Conservation (phyloP, 805 yeast species). For the Yarrowia sp. region DNA sequence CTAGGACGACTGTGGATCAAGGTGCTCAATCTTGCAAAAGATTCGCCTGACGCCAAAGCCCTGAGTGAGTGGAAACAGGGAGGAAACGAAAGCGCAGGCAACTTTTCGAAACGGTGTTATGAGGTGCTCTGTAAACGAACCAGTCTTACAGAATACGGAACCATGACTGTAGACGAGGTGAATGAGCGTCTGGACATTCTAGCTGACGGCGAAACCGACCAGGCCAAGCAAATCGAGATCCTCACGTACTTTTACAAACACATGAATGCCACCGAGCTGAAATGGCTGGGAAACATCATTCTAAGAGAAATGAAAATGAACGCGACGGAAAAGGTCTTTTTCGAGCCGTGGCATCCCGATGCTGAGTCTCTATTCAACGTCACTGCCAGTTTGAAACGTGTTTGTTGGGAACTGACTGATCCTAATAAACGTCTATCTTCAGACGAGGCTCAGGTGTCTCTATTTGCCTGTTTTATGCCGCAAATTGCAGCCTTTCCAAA, state of each 20-base stretch:
- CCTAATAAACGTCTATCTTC: conserved; percentile 45
- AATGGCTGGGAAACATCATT: conserved; percentile 66
- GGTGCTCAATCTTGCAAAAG: conserved; percentile 56
- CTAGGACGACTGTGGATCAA: conserved; percentile 48
- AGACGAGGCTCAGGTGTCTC: conserved; percentile 43
- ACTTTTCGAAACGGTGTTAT: conserved; percentile 49
- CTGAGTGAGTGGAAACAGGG: conserved; percentile 48
- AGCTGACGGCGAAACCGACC: conserved; percentile 36
- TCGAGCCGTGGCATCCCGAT: conserved; percentile 73
- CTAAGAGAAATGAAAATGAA: conserved; percentile 49
- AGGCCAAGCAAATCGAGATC: conserved; percentile 43
- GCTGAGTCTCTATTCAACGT: conserved; percentile 62
- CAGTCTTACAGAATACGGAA: conserved; percentile 39
- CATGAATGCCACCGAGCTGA: conserved; percentile 59
- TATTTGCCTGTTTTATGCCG: conserved; percentile 64
- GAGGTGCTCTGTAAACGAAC: conserved; percentile 52
- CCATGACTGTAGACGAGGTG: conserved; percentile 48
- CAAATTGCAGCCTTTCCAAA: conserved; percentile 63
- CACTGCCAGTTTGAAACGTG: conserved; percentile 58
- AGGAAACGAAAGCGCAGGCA: conserved; percentile 44
- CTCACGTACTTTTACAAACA: conserved; percentile 50
- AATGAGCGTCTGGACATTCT: conserved; percentile 48
- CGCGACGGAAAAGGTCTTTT: conserved; percentile 55
- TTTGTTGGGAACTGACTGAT: conserved; percentile 57
- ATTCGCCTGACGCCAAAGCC: conserved; percentile 56